Conservation (phyloP, 352 stramenopile species). For the Blastocystis sp. region DNA sequence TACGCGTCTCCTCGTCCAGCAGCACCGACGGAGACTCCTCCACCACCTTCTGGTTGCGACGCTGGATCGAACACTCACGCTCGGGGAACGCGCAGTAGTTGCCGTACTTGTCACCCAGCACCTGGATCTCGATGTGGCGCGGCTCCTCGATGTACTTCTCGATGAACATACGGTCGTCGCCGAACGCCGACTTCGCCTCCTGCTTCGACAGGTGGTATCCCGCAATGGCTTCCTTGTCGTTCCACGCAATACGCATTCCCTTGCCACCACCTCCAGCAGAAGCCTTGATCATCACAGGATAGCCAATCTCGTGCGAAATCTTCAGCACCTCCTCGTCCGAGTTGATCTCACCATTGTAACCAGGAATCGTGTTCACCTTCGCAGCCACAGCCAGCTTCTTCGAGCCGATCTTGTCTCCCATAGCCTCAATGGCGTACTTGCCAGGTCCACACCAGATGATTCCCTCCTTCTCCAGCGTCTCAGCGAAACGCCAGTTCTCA, state of each 20-base stretch:
- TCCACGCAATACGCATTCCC: conserved; percentile 84
- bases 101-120: conserved; percentile 78
- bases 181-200: conserved; percentile 78
- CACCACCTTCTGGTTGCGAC: conserved; percentile 91
- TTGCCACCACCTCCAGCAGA: conserved; percentile 84
- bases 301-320: conserved; percentile 81
- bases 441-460: conserved; percentile 78
- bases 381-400: conserved; percentile 84
- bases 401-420: conserved; percentile 85
- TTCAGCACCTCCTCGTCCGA: conserved; percentile 70
- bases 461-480: conserved; percentile 68
- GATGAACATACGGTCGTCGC: conserved; percentile 85
- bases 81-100: conserved; percentile 82
- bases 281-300: conserved; percentile 94
- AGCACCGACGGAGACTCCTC: conserved; percentile 81
- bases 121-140: conserved; percentile 93
- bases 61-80: conserved; percentile 87
- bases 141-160: conserved; percentile 91
- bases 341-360: conserved; percentile 75
- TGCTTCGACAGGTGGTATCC: conserved; percentile 65
- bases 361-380: conserved; percentile 81
- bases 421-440: conserved; percentile 73
- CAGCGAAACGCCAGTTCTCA: conserved; percentile 80
- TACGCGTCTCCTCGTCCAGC: conserved; percentile 74
- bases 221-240: conserved; percentile 60